These are phyloP conservation scores for Halophytophthora polymorphica DNA, from an alignment of 352 stramenopile genomes.

Conservation along the genomic window DNA sequence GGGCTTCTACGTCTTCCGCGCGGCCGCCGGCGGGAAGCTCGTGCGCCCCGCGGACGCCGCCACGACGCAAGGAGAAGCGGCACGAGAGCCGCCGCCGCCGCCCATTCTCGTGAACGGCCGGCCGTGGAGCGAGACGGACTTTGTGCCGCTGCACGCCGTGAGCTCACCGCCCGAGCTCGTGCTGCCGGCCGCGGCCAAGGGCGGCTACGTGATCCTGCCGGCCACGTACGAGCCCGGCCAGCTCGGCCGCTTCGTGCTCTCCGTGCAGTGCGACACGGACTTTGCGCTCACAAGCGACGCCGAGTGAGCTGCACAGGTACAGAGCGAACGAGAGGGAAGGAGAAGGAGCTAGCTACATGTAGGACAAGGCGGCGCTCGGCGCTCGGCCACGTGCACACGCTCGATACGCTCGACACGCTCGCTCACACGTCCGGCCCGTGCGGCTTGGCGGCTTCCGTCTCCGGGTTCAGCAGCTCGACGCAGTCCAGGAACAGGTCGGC, in stretches of 20 bases:
- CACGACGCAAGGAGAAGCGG: constrained; percentile 7
- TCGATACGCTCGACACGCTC: not conserved
- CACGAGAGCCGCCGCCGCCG: constrained; percentile 6
- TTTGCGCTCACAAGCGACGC: constrained; percentile 62
- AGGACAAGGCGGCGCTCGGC: no score
- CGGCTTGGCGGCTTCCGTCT: no score
- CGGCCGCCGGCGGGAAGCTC: constrained; percentile 34
- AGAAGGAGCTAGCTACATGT: constrained; percentile 1
- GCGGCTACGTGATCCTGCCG: constrained; percentile 85
- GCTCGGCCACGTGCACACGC: not conserved
- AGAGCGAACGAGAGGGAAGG: not conserved
- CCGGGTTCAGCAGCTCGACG: constrained; percentile 59
- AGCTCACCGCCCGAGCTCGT: constrained; percentile 64
- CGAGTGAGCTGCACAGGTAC: constrained; percentile 16
- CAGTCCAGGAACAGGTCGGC: constrained; percentile 84
- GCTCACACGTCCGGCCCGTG: not conserved
- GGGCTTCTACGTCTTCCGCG: constrained; percentile 85
- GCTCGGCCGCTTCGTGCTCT: constrained; percentile 79
- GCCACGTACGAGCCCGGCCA: constrained; percentile 85
- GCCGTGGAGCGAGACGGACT: constrained; percentile 81
- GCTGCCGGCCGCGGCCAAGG: constrained; percentile 69
- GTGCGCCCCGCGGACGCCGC: constrained; percentile 22
- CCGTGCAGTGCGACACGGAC: constrained; percentile 77
- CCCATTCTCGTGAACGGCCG: constrained; percentile 66
- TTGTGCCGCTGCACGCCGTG: constrained; percentile 75